Base-by-base conservation (phyloP, 2,329 filamentous ascomycete species). In the Ceratocystis cacaofunesta region DNA sequence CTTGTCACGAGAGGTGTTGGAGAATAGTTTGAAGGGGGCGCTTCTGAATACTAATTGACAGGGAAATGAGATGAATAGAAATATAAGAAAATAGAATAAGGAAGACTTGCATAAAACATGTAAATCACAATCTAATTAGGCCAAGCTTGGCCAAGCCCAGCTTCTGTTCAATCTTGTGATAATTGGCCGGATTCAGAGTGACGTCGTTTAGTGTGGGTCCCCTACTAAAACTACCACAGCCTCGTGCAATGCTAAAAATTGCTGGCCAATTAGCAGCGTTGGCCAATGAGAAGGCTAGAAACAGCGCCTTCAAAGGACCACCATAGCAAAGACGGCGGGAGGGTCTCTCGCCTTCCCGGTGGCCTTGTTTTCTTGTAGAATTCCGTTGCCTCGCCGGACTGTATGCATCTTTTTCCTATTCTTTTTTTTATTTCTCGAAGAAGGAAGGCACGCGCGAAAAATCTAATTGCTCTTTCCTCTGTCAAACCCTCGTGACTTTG, bases 1-100 rank as follows among this genome's bases (percentile, higher is more conserved):
- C 55, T 71, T 87, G 64, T 75, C 73, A 22, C 73, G 73, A n/a
- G 75, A 80, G 58, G 76, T 82, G 65, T 82, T 87, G 70, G 74
- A 76, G 68, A 71, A 73, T 63, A 86, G 76, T 67, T 74, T 78
- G 61, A 70, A 68, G 10, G 12, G 30, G 19, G 25, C 44, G 5
- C 32, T 65, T 15, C 30, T 22, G 12, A 58, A 36, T 4, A 7
- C 25, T n/a, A n/a, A 58, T 28, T 32, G 8, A 41, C 1, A 19
- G 4, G 15, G 4, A 48, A 7, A 58, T 15, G 8, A 15, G 6
- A 22, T 8, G 22, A 17, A 22, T 57, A 55, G 8, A 25, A 55
- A 32, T 6, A 41, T 3, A 44, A 5, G 28, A 68, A 73, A 69
- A 64, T 71, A 12, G 69, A 74, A 28, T 62, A 70, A n/a, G 65